Evolutionary conservation across 305 asterid species (phyloP), one percentile per base, ranked within the genome.

Genomic region (Fraxinus sp.): DNA sequence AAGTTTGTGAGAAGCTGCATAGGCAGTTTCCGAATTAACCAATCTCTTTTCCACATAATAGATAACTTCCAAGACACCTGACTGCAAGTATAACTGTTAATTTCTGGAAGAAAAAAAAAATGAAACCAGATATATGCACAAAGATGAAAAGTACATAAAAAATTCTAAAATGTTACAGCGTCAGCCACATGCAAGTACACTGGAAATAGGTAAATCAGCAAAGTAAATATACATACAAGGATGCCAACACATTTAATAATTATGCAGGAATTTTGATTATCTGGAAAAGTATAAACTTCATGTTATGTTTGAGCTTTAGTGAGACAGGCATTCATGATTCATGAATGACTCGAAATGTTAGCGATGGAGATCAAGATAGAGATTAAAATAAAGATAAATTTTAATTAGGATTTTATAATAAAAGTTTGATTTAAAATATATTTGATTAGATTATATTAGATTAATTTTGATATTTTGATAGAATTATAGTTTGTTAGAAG

Each of bases 21-120:
- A 93, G 20, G 93, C 82, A 39, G 87, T 86, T 39, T 93, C 92
- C n/a, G 91, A 81, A 83, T 89, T 90, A 9, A 87, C 93, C 86
- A 90, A 73, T 79, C 90, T 84, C 90, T 93, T 93, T 86, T 94
- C 97, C 84, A 94, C 95, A 73, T 83, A 92, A 89, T 94, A 94
- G 66, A 94, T 87, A 36, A 94, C 97, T 88, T 94, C 98, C 7
- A 97, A 85, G 84, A 94, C 97, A 78, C 98, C 98, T 77, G 98
- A 90, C 98, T 93, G 90, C 86, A 92, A 71, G 79, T 52, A 68
- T 80, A 83, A 78, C 81, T 4, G 46, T 86, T 57, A 76, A 76
- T 74, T 74, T 52, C 81, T 62, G 46, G 46, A 28, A 28, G 32
- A 28, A 28, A 28, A 28, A 28, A 28, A 26, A 26, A 28, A 28